phyloP scores from a whole-genome alignment of 2,329 filamentous ascomycete species.

The Hypomyces rosellus region DNA sequence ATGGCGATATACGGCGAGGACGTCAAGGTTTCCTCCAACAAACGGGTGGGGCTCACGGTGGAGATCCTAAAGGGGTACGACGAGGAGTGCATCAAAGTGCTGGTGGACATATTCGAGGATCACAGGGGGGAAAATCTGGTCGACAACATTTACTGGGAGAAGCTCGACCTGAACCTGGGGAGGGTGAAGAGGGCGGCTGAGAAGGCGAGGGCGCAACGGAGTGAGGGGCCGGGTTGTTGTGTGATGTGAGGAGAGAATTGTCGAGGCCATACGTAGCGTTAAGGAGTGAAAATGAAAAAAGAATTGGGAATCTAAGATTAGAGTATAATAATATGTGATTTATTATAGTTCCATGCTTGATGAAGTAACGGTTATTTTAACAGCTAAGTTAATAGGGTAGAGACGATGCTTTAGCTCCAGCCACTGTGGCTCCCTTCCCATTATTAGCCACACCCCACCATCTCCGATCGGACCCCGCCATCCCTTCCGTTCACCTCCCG shows the following conservation, averaged over 20 bases:
- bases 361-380: not conserved
- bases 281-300: no score
- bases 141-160: slow-evolving; percentile 16
- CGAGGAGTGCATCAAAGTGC: not conserved
- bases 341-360: no score
- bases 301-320: no score
- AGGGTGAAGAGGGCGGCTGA: not conserved
- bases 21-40: not conserved
- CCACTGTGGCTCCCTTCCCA: no score
- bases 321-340: no score
- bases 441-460: not conserved
- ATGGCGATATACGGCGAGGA: not conserved
- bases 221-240: not conserved
- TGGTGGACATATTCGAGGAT: slow-evolving; percentile 5
- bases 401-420: not conserved
- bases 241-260: not conserved
- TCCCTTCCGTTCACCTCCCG: not conserved
- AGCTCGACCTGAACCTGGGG: not conserved
- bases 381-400: no score
- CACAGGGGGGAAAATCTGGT: slow-evolving; percentile 4
- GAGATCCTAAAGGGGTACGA: not conserved
- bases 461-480: not conserved
- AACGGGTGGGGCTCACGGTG: not conserved
- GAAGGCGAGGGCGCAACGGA: no score
- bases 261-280: no score